Evolutionary conservation across 805 yeast species (phyloP).

Genomic region (Candida parachauliodes): DNA sequence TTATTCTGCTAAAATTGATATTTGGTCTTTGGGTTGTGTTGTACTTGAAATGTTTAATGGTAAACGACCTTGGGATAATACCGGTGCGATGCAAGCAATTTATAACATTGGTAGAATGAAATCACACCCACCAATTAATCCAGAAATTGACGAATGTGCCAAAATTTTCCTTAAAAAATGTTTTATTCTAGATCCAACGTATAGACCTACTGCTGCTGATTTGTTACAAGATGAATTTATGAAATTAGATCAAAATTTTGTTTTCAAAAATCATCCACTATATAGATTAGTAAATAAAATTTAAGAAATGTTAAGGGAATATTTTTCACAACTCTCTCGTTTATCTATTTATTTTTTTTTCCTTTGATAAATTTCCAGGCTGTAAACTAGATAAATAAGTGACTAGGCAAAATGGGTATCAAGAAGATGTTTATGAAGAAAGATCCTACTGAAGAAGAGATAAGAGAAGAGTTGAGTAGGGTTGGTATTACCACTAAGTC

Average conservation of each 20-base stretch:
- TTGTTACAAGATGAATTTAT: slow-evolving; percentile 56
- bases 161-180: slow-evolving; percentile 71
- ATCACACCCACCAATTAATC: slow-evolving; percentile 85
- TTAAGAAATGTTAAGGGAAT: no score
- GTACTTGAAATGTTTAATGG: slow-evolving; percentile 98
- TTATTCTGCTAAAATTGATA: slow-evolving; percentile 95
- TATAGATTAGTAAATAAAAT: slow-evolving; percentile 4
- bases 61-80: slow-evolving; percentile 94
- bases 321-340: background rate
- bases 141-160: slow-evolving; percentile 73
- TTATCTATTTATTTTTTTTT: background rate
- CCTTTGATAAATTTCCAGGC: background rate
- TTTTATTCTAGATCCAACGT: slow-evolving; percentile 70
- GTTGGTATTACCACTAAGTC: slow-evolving; percentile 42
- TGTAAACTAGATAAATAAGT: no score
- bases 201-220: slow-evolving; percentile 80
- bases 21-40: slow-evolving; percentile 98
- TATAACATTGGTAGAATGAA: slow-evolving; percentile 81
- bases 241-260: slow-evolving; percentile 13
- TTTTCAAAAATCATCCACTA: slow-evolving; percentile 2
- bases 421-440: slow-evolving; percentile 45
- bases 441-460: slow-evolving; percentile 48
- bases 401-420: slow-evolving; percentile 37
- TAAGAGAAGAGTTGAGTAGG: slow-evolving; percentile 35
- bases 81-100: slow-evolving; percentile 93